Conservation (phyloP, 2,329 filamentous ascomycete genomes). For the Pyrenophora seminiperda region DNA sequence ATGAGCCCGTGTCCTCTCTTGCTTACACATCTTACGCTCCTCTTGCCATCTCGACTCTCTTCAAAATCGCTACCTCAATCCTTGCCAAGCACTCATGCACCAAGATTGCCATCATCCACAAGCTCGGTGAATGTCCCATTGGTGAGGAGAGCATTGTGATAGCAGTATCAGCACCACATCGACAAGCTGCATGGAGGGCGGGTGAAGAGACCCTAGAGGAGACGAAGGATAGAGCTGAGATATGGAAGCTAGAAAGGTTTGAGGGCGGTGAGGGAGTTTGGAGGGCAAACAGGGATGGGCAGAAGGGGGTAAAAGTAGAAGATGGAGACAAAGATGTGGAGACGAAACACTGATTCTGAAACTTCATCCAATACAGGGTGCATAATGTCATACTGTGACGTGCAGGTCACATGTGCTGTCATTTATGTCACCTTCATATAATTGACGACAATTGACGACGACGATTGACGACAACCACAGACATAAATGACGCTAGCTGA, state of each 20-base stretch:
- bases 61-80: constrained; percentile 65
- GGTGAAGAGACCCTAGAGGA: constrained; percentile 88
- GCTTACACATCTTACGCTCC: constrained; percentile 76
- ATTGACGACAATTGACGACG: too few species aligned
- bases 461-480: too few species aligned
- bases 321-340: constrained; percentile 19
- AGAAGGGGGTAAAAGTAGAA: constrained; percentile 58
- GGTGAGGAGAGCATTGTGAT: constrained; percentile 94
- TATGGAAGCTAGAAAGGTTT: constrained; percentile 95
- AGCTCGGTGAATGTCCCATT: constrained; percentile 82
- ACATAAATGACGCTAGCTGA: too few species aligned
- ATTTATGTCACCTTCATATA: too few species aligned
- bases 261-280: constrained; percentile 76
- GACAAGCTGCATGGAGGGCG: constrained; percentile 82
- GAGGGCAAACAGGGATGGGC: constrained; percentile 84
- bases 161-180: constrained; percentile 80
- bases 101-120: constrained; percentile 80
- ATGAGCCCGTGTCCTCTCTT: constrained; percentile 73
- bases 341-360: not conserved
- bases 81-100: constrained; percentile 66
- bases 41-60: constrained; percentile 71
- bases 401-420: too few species aligned
- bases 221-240: constrained; percentile 85
- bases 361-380: too few species aligned
- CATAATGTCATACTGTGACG: too few species aligned